Evolutionary conservation across 306 rosid genomes (phyloP), one percentile per base, ranked within the genome.

Genomic region (Neltuma alba): DNA sequence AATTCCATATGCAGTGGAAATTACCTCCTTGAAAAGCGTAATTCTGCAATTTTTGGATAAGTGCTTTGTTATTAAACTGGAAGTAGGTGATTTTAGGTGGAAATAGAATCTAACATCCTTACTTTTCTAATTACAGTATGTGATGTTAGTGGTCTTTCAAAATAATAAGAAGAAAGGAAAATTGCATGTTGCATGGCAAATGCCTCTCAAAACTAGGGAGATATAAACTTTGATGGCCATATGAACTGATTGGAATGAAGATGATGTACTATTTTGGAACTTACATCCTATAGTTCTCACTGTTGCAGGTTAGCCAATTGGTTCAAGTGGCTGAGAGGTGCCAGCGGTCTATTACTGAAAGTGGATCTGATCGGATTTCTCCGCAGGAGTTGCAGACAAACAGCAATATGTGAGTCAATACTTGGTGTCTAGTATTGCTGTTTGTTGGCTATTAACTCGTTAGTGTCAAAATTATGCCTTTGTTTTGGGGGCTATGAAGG

Each of bases 261-360:
- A 33, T 57, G 30, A 42, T 50, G 52, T 62, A 71, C 23, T 69
- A 13, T 52, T 71, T 57, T 65, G 52, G 54, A 48, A 75, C 44
- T 60, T 47, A 52, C 36, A 13, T 78, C 69, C 60, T 60, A 86
- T 27, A 1, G 41, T 75, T 79, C 78, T 33, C 20, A 60, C 27
- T 81, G 61, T 72, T 87, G 54, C 91, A 96, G 99, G 99, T 96
- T 52, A 87, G 86, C 82, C 99, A 96, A 70, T 80, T 96, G 85
- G 89, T 93, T 81, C 98, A 91, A 82, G 97, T 93, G 64, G 96
- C 98, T 52, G 94, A 91, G 85, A 96, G 90, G 79, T 93, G 98
- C 83, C 99, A 93, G 80, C 91, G 85, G 78, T 88, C 91, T 54
- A 86, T 96, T 66, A 83, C 96, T 79, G 98, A 96, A 87, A 87